Conservation (phyloP, 345 rosid species). For the Anacardium occidentale region DNA sequence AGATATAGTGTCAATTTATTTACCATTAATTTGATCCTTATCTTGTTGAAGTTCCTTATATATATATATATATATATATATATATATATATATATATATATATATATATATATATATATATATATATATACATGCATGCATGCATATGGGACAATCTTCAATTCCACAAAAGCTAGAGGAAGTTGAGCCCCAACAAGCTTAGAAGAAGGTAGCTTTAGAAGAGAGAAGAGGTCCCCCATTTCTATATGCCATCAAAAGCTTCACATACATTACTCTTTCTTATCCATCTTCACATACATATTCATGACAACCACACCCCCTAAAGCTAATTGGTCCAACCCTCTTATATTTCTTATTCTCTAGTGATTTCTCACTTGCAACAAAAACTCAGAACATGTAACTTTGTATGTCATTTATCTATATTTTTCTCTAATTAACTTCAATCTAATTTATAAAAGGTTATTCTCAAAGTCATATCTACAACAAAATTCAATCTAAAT, state of each 20-base stretch:
- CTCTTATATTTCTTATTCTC: not conserved
- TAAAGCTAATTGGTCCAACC: constrained; percentile 27
- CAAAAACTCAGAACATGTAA: too few species aligned
- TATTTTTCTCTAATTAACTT: too few species aligned
- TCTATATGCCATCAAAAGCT: constrained; percentile 31
- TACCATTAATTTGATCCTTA: constrained; percentile 20
- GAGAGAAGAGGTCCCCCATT: constrained; percentile 50
- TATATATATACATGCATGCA: too few species aligned
- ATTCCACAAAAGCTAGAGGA: constrained; percentile 71
- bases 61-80: too few species aligned
- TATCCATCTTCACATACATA: constrained; percentile 34
- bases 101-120: too few species aligned
- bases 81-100: too few species aligned
- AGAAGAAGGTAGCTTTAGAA: constrained; percentile 24
- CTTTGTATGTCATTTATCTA: not conserved
- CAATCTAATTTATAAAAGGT: not conserved
- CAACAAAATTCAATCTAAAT: too few species aligned
- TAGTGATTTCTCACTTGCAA: not conserved
- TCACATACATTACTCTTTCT: constrained; percentile 41
- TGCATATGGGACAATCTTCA: constrained; percentile 57
- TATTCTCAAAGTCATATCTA: too few species aligned
- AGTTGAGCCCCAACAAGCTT: constrained; percentile 42
- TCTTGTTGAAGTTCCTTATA: constrained; percentile 1
- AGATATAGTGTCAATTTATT: too few species aligned
- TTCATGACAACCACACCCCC: constrained; percentile 22